Evolutionary conservation across 352 stramenopile genomes (phyloP).

Genomic region (Pythium chondricola): DNA sequence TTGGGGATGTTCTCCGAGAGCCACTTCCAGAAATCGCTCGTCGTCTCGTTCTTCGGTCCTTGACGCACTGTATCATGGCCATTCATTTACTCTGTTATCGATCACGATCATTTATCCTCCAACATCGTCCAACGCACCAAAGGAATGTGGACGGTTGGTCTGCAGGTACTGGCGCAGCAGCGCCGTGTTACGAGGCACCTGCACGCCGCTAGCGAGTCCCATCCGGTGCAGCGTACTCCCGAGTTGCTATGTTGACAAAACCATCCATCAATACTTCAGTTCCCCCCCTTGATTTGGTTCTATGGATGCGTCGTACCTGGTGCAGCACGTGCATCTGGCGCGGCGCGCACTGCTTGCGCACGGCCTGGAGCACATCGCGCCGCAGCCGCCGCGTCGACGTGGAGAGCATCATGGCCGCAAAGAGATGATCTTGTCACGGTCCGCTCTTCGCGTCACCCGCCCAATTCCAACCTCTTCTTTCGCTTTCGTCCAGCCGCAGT

Average conservation of each 20-base stretch:
- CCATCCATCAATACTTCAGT: not conserved
- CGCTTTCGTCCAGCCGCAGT: conserved; percentile 16
- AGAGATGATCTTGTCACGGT: conserved; percentile 1
- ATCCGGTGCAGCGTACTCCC: conserved; percentile 49
- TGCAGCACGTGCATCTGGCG: conserved; percentile 70
- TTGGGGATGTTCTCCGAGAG: conserved; percentile 77
- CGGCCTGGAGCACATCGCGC: conserved; percentile 38
- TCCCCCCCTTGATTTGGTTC: not conserved
- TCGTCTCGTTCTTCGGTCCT: conserved; percentile 33
- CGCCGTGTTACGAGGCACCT: conserved; percentile 29
- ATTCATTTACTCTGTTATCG: not conserved
- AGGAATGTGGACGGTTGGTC: conserved; percentile 42
- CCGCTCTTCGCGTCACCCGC: conserved; percentile 1
- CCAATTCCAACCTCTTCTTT: conserved; percentile 22
- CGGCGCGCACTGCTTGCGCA: conserved; percentile 45
- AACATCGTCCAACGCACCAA: conserved; percentile 28
- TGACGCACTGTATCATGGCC: conserved; percentile 33
- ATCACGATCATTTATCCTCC: not conserved
- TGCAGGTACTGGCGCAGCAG: conserved; percentile 43
- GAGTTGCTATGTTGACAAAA: conserved; percentile 42
- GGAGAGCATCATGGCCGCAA: conserved; percentile 18
- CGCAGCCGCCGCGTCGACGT: conserved; percentile 62
- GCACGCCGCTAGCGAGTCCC: conserved; percentile 30
- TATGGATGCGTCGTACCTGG: conserved; percentile 31
- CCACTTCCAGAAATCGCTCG: conserved; percentile 66